A percentile compares a stretch with the other conserved stretches of the same genome.
Evolutionary conservation across 805 yeast genomes (phyloP).

Genomic region (Zygotorulaspora florentina): DNA sequence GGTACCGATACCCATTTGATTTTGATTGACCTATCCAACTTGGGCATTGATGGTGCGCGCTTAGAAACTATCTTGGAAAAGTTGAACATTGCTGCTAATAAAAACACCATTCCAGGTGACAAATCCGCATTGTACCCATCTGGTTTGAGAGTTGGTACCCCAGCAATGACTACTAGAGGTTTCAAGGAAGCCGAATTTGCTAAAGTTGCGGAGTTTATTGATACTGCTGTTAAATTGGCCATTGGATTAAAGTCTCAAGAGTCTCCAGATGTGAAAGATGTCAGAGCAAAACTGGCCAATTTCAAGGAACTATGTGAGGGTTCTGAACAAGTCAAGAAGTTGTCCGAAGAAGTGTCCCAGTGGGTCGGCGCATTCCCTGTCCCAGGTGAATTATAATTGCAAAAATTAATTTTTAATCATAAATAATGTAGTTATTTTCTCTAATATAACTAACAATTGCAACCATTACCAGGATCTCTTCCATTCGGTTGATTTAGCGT

Average conservation of each 20-base stretch:
- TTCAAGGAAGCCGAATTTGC: conserved; percentile 73
- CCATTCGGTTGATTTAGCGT: neutral
- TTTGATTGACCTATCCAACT: conserved; percentile 72
- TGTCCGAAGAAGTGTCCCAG: conserved; percentile 60
- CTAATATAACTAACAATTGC: conserved; percentile 10
- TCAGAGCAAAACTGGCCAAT: conserved; percentile 57
- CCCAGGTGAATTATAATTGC: conserved; percentile 63
- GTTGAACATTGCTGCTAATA: conserved; percentile 90
- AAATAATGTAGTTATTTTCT: conserved; percentile 2
- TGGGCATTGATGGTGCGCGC: conserved; percentile 89
- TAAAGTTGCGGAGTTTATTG: conserved; percentile 74
- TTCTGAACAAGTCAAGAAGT: conserved; percentile 52
- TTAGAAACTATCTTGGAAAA: conserved; percentile 85
- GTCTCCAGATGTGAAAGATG: conserved; percentile 46
- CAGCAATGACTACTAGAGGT: conserved; percentile 98
- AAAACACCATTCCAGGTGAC: conserved; percentile 96
- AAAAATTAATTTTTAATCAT: neutral
- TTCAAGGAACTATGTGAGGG: conserved; percentile 71
- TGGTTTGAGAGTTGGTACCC: conserved; percentile 95
- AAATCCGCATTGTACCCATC: conserved; percentile 93
- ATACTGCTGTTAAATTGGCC: conserved; percentile 70
- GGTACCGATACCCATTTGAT: conserved; percentile 96
- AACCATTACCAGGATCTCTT: conserved; percentile 1
- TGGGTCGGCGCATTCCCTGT: conserved; percentile 81
- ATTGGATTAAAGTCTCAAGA: conserved; percentile 50